Percentiles rank a stretch among this genome's conserved stretches.
These are phyloP conservation scores for Candida golubevii DNA, from an alignment of 805 yeast species.

Conservation along the genomic window DNA sequence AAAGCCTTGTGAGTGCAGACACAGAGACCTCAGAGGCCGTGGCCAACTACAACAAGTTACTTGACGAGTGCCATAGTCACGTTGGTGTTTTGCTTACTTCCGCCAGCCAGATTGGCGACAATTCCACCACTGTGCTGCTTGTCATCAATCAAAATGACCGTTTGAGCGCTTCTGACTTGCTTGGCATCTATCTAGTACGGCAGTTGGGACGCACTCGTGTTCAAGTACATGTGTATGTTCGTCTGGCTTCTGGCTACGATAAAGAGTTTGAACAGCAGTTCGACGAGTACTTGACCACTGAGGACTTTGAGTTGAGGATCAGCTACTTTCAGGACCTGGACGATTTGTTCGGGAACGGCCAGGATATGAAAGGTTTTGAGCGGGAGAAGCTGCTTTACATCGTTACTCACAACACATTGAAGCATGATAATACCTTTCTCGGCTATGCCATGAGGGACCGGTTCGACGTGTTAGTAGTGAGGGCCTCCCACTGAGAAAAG, in stretches of 20 bases:
- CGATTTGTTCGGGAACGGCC: slow-evolving; percentile 3
- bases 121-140: slow-evolving; percentile 21
- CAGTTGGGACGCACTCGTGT: slow-evolving; percentile 15
- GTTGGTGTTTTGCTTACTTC: slow-evolving; percentile 28
- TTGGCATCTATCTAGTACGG: slow-evolving; percentile 26
- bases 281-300: slow-evolving; percentile 7
- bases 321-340: slow-evolving; percentile 9
- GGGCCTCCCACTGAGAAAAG: slow-evolving; percentile 3
- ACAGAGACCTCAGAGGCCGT: slow-evolving; percentile 14
- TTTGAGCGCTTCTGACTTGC: slow-evolving; percentile 31
- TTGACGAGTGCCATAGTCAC: slow-evolving; percentile 25
- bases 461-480: slow-evolving; percentile 15
- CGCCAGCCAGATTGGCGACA: slow-evolving; percentile 3
- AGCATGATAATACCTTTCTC: not conserved
- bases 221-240: slow-evolving; percentile 10
- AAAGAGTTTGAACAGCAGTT: slow-evolving; percentile 16
- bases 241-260: slow-evolving; percentile 11
- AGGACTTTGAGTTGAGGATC: slow-evolving; percentile 1
- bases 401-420: slow-evolving; percentile 14
- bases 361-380: not conserved
- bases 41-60: slow-evolving; percentile 23
- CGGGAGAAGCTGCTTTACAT: slow-evolving; percentile 5
- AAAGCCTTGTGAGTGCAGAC: slow-evolving; percentile 9
- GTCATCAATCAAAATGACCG: slow-evolving; percentile 30
- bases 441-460: slow-evolving; percentile 6